Conservation (phyloP, 2,329 filamentous ascomycete species). For the Ophiognomonia clavigignenti-juglandacearum region DNA sequence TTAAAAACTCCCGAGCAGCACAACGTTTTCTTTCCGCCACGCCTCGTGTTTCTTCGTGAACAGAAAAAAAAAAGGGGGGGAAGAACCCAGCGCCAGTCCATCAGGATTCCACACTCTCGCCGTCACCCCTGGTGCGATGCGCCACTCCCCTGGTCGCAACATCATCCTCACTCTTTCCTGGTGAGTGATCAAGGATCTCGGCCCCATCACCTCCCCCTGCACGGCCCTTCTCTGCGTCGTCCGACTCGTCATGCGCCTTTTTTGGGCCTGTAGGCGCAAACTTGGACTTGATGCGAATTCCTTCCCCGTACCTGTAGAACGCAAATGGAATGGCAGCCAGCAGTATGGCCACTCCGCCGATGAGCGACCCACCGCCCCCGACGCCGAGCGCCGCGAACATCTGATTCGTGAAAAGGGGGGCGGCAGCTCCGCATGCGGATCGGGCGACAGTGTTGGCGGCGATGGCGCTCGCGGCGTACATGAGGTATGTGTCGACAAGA, state of each 20-base stretch:
- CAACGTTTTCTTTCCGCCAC: no score
- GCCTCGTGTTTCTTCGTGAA: no score
- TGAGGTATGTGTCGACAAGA: constrained; percentile 53
- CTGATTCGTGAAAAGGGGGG: constrained; percentile 37
- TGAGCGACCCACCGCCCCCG: constrained; percentile 48
- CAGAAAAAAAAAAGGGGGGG: no score
- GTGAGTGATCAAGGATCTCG: no score
- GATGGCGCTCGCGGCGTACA: constrained; percentile 45
- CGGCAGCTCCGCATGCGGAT: constrained; percentile 43
- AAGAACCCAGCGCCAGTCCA: no score
- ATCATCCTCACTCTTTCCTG: no score
- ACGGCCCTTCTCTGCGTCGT: constrained; percentile 9
- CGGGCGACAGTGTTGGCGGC: constrained; percentile 60
- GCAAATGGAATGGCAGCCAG: constrained; percentile 53
- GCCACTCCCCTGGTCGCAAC: no score
- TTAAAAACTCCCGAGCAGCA: no score
- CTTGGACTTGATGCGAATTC: constrained; percentile 28
- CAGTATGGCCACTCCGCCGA: constrained; percentile 37
- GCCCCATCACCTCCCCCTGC: no score
- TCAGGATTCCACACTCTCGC: no score
- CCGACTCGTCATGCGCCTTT: neutral
- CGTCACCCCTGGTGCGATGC: no score
- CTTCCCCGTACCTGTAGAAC: constrained; percentile 48
- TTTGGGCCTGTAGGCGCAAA: constrained; percentile 7
- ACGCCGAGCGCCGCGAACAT: constrained; percentile 60